Evolutionary conservation across 2,329 filamentous ascomycete genomes (phyloP).

Genomic region (Stenocarpella maydis): DNA sequence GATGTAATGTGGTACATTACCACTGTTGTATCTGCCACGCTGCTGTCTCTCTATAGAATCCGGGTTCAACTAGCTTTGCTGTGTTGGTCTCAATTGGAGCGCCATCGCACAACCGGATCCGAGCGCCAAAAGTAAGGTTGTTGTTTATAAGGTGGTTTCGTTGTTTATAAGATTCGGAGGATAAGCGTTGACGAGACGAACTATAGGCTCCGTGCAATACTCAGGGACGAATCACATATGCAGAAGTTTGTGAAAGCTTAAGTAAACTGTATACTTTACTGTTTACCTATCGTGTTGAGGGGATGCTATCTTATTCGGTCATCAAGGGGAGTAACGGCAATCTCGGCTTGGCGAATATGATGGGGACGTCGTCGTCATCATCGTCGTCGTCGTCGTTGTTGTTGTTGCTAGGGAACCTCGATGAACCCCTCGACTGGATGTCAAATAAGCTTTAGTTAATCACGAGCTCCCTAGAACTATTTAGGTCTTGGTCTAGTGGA

Average conservation of each 20-base stretch:
- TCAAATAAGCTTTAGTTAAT: constrained; percentile 5
- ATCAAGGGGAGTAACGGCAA: background rate
- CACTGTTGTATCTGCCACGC: constrained; percentile 14
- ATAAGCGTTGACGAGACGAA: constrained; percentile 19
- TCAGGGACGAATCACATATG: background rate
- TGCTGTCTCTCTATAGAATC: constrained; percentile 1
- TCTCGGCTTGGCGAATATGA: background rate
- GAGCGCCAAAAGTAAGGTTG: background rate
- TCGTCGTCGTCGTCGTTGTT: too few species aligned
- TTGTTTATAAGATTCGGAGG: background rate
- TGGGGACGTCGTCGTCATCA: background rate
- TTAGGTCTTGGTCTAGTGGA: background rate
- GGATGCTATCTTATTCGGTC: background rate
- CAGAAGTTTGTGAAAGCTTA: constrained; percentile 24
- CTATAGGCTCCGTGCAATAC: background rate
- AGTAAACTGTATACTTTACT: background rate
- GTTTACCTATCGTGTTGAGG: background rate
- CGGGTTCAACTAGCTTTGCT: background rate
- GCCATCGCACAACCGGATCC: constrained; percentile 17
- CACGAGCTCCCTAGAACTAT: background rate
- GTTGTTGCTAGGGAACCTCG: background rate
- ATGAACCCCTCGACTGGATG: background rate
- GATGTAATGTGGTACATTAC: background rate
- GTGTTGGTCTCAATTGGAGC: constrained; percentile 6
- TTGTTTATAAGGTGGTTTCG: background rate